A percentile compares a stretch with the other conserved stretches of the same genome.
phyloP scores from a whole-genome alignment of 495 filamentous ascomycete genomes.

The Aspergillus egyptiacus region DNA sequence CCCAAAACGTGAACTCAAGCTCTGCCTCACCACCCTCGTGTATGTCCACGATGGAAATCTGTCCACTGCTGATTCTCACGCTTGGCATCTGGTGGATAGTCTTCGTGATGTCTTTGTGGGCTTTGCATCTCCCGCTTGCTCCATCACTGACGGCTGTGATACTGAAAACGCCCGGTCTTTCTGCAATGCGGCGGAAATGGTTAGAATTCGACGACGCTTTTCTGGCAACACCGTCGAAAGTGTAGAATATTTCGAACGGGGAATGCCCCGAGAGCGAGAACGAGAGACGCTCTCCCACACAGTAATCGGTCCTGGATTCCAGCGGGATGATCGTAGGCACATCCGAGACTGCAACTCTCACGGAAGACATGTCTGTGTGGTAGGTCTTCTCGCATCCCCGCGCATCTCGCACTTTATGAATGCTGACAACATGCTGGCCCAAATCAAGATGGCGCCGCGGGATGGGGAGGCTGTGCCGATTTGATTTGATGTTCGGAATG shows the following conservation, averaged over 20 bases:
- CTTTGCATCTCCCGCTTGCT: conserved; percentile 70
- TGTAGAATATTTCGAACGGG: conserved; percentile 90
- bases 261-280: conserved; percentile 83
- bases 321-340: conserved; percentile 82
- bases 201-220: conserved; percentile 72
- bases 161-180: conserved; percentile 79
- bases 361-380: conserved; percentile 59
- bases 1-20: conserved; percentile 88
- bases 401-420: conserved; percentile 81
- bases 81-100: conserved; percentile 86
- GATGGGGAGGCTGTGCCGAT: conserved; percentile 71
- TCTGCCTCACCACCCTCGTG: conserved; percentile 92
- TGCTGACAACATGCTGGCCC: conserved; percentile 77
- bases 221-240: conserved; percentile 67
- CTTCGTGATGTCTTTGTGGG: conserved; percentile 67
- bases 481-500: conserved; percentile 67
- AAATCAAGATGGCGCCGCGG: conserved; percentile 75
- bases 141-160: conserved; percentile 80
- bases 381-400: conserved; percentile 73
- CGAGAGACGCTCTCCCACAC: conserved; percentile 87
- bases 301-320: conserved; percentile 85
- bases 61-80: conserved; percentile 79
- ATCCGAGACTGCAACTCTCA: conserved; percentile 84
- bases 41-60: conserved; percentile 75
- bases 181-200: conserved; percentile 84